Percentiles rank a stretch among this genome's conserved stretches.
phyloP scores from a whole-genome alignment of 2,329 filamentous ascomycete genomes.

The Exophiala oligosperma region DNA sequence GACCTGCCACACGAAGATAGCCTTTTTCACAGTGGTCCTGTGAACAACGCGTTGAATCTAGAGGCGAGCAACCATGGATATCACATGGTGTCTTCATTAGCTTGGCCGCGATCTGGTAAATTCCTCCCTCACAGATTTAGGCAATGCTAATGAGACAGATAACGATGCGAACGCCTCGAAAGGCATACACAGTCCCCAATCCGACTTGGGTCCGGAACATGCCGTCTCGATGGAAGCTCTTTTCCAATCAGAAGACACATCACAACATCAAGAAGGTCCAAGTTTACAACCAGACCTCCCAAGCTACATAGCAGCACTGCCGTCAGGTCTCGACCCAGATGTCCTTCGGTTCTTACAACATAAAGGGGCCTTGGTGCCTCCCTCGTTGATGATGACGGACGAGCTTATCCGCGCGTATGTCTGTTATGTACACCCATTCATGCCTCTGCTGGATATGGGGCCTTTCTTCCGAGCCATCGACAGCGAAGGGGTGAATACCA shows the following conservation, averaged over 20 bases:
- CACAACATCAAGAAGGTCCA: not conserved
- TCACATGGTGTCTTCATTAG: no score
- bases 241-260: not conserved
- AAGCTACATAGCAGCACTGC: not conserved
- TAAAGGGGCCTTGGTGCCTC: not conserved
- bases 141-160: no score
- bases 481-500: not conserved
- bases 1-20: not conserved
- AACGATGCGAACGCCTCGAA: no score
- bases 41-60: not conserved
- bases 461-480: conserved; percentile 5
- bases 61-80: not conserved
- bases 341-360: not conserved
- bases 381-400: not conserved
- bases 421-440: conserved; percentile 13
- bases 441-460: conserved; percentile 12
- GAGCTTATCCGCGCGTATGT: conserved; percentile 4
- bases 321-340: not conserved
- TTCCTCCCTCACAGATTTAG: no score
- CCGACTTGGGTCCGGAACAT: no score
- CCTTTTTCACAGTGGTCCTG: not conserved
- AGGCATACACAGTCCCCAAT: no score
- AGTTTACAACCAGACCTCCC: not conserved
- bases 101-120: no score
- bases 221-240: no score